phyloP scores from a whole-genome alignment of 116 monocot genomes.

The Trichopus zeylanicus region DNA sequence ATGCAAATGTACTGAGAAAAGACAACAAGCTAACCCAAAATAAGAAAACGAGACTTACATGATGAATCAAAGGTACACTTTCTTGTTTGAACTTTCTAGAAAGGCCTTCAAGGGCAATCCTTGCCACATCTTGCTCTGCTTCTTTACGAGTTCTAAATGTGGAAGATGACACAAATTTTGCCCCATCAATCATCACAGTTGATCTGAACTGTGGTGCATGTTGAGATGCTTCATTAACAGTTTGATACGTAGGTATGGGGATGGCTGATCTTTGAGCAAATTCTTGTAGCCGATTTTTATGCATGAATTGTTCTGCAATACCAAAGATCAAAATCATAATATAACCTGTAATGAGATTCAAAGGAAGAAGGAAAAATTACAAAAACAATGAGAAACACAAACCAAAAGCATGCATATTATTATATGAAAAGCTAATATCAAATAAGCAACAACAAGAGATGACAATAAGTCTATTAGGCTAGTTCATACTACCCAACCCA shows the following conservation, averaged over 20 bases:
- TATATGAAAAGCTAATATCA: too few relatives aligned
- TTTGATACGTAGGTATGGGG: constrained; percentile 37
- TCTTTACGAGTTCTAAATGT: constrained; percentile 39
- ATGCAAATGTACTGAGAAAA: not conserved
- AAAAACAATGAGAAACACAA: not conserved
- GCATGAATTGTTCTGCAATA: constrained; percentile 8
- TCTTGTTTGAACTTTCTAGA: constrained; percentile 11
- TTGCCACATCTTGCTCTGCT: constrained; percentile 67
- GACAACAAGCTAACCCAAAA: not conserved
- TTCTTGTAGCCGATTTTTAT: constrained; percentile 56
- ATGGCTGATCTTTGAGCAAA: constrained; percentile 29
- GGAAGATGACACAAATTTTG: constrained; percentile 21
- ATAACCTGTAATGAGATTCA: too few relatives aligned
- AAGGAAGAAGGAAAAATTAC: not conserved
- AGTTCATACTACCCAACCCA: too few relatives aligned
- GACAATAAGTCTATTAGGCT: too few relatives aligned
- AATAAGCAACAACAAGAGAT: too few relatives aligned
- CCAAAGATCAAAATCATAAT: constrained; percentile 1
- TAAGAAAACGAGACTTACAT: constrained; percentile 11
- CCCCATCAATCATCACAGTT: constrained; percentile 39
- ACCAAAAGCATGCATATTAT: not conserved
- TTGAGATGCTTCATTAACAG: constrained; percentile 30
- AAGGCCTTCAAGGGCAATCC: constrained; percentile 40
- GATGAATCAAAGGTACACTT: constrained; percentile 9
- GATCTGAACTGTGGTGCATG: constrained; percentile 47